phyloP scores from a whole-genome alignment of 176 grass and related monocot genomes.

The Bolboschoenus planiculmis region DNA sequence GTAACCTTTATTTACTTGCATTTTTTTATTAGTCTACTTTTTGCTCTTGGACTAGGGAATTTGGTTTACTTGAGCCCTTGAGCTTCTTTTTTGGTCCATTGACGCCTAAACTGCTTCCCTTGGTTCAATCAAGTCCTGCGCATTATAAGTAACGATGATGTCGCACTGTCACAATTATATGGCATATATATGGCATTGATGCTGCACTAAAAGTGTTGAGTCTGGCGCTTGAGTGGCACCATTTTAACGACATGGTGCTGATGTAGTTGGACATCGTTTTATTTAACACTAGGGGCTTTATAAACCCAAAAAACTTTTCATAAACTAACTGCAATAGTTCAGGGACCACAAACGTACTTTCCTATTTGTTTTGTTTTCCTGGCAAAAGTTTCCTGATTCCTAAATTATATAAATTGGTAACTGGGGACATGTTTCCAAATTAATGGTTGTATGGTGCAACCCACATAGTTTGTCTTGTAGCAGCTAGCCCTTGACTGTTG shows the following conservation, averaged over 20 bases:
- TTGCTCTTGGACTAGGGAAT: neutral
- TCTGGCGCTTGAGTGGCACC: neutral
- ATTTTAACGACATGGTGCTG: neutral
- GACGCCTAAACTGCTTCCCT: neutral
- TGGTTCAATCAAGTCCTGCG: neutral
- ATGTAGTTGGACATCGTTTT: neutral
- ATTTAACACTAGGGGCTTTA: neutral
- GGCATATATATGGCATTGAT: neutral
- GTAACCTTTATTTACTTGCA: slow-evolving; percentile 19
- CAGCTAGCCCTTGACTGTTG: neutral
- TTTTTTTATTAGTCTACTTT: neutral
- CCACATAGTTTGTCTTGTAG: neutral
- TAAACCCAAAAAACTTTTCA: neutral
- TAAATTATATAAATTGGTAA: no score
- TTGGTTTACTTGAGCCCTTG: neutral
- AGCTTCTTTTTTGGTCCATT: neutral
- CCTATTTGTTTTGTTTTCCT: no score
- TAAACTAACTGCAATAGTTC: neutral
- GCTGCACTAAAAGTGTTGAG: neutral
- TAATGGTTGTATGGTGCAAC: no score
- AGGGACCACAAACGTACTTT: neutral
- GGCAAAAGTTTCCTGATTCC: no score
- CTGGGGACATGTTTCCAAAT: no score
- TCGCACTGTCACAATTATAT: neutral
- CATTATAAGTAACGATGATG: neutral